Base-by-base conservation (phyloP, 495 filamentous ascomycete genomes). In the Penicillium herquei region DNA sequence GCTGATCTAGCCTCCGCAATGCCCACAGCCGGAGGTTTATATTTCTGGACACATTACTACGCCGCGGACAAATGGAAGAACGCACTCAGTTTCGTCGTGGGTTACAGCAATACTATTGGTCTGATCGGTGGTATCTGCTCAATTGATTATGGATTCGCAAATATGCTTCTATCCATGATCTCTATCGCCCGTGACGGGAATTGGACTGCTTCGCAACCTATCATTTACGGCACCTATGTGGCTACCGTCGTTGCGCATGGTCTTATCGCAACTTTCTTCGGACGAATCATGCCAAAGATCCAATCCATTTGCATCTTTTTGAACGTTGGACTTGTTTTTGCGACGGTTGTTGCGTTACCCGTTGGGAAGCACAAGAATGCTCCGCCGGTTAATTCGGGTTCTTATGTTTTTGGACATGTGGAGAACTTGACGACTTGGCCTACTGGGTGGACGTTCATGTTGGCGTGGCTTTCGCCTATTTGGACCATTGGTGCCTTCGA, bases 21-120 rank as follows among this genome's bases (percentile, higher is more conserved):
- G 84, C 86, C 86, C 13, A 89, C 86, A 6, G 81, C 81, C 16
- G 86, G 86, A 9, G 85, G 85, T 10, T 69, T 88, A 5, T 87
- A 88, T 62, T 88, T 82, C 77, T 87, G 85, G 86, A 88, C 86
- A 6, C 85, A 87, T 57, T 86, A 81, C 70, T 88, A 87, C 63
- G 74, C 80, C 18, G 78, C 76, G 4, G 78, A 80, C 10, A 80
- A 79, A 45, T 82, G 75, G 43, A 77, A 85, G 49, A 87, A 86
- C 63, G 77, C 83, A 8, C 66, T 89, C 8, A 83, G 83, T 59
- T 89, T 88, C 62, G 65, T 89, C 30, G 86, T 89, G 26, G 86
- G 86, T 16, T 89, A 88, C 59, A 87, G 83, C 67, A 89, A 89
- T 59, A 89, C 81, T 1, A 69, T 89, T 17, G 86, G 86, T 1